Percentiles rank a stretch among this genome's conserved stretches.
These are phyloP conservation scores for Plasmodium coatneyi DNA, from an alignment of 169 alveolate species.

Conservation along the genomic window DNA sequence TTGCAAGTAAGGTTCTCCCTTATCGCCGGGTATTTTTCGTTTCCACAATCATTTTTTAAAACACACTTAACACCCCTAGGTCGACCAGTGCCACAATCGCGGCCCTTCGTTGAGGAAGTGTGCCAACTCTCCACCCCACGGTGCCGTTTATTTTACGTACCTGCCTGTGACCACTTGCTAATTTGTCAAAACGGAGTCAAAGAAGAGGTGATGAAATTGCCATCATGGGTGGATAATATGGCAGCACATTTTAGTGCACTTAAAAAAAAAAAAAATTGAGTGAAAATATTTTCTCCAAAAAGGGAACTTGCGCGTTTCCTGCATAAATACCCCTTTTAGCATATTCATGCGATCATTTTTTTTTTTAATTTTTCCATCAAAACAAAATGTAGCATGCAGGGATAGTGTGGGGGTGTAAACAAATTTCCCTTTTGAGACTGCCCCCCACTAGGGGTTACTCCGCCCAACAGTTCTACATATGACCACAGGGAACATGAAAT, in stretches of 20 bases:
- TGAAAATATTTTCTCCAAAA: not conserved
- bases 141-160: not conserved
- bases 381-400: not conserved
- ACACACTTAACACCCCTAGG: not conserved
- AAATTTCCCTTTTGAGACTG: not conserved
- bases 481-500: not conserved
- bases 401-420: not conserved
- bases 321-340: not conserved
- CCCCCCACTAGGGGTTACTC: not conserved
- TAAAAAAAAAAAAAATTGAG: not conserved
- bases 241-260: not conserved
- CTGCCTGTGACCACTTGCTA: not conserved
- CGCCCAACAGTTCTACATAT: not conserved
- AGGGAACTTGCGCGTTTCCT: not conserved
- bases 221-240: not conserved
- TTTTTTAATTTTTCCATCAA: not conserved
- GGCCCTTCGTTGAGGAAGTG: not conserved
- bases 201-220: not conserved
- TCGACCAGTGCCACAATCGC: not conserved
- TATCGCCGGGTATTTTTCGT: not conserved
- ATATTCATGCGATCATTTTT: not conserved
- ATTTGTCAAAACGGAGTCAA: not conserved
- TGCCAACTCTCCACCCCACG: not conserved
- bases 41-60: not conserved
- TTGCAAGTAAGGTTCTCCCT: not conserved